A percentile compares a stretch with the other conserved stretches of the same genome.
Conservation (phyloP, 495 filamentous ascomycete genomes). For the Evansstolkia leycettana region DNA sequence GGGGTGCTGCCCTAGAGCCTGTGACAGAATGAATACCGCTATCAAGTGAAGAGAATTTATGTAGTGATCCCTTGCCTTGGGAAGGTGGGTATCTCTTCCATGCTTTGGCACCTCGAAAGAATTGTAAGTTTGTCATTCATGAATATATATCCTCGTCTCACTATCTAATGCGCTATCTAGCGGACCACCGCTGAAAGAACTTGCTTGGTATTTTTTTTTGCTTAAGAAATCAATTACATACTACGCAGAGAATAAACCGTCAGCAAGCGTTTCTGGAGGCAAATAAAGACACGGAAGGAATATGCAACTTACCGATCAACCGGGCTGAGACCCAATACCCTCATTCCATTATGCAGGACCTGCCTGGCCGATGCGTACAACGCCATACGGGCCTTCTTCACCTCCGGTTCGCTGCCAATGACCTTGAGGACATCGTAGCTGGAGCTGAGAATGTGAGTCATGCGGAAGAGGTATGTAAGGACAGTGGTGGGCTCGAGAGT, state of each 20-base stretch:
- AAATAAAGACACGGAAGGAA: conserved; percentile 34
- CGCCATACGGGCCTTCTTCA: conserved; percentile 69
- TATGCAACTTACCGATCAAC: conserved; percentile 50
- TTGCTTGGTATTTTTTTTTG: not conserved
- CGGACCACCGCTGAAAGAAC: too few species aligned
- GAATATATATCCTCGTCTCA: too few species aligned
- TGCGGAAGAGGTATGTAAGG: conserved; percentile 74
- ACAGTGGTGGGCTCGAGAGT: conserved; percentile 56
- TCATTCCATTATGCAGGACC: conserved; percentile 77
- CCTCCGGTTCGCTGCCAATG: conserved; percentile 55
- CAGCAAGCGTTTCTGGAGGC: conserved; percentile 22
- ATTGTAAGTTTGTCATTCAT: too few species aligned
- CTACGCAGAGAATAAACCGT: not conserved
- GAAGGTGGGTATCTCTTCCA: too few species aligned
- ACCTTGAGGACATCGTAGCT: conserved; percentile 76
- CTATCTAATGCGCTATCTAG: too few species aligned
- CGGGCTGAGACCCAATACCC: conserved; percentile 64
- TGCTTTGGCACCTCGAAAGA: too few species aligned
- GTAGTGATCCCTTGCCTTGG: too few species aligned
- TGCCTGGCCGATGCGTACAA: conserved; percentile 69
- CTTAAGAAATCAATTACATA: conserved; percentile 1
- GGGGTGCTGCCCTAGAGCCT: too few species aligned
- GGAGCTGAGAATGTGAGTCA: conserved; percentile 75
- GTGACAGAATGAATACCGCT: too few species aligned
- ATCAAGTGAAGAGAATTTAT: too few species aligned